Conservation (phyloP, 2,329 filamentous ascomycete species). For the Pezicula radicicola region DNA sequence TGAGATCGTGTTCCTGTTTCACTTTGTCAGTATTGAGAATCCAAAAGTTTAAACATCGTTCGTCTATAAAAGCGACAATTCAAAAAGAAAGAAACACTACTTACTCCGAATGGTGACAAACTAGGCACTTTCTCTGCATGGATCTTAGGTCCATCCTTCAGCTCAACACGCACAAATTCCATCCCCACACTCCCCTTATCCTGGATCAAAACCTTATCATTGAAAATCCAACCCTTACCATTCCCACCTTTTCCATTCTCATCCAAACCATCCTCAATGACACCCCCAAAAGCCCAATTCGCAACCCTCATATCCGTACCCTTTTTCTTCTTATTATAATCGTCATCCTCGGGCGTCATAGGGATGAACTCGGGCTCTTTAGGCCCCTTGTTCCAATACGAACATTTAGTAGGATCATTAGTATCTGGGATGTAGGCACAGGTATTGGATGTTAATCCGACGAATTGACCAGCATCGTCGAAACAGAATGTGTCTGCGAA, state of each 20-base stretch:
- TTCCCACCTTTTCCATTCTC: not conserved
- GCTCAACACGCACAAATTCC: constrained; percentile 3
- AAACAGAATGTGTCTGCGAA: constrained; percentile 5
- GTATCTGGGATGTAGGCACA: constrained; percentile 4
- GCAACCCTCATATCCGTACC: constrained; percentile 1
- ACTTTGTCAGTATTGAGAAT: not conserved
- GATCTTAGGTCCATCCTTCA: not conserved
- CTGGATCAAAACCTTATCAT: constrained; percentile 2
- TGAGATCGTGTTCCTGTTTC: not conserved
- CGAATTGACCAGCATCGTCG: not conserved
- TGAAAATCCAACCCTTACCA: constrained; percentile 3
- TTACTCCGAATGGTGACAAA: constrained; percentile 1
- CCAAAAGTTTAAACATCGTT: not conserved
- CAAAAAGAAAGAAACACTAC: not conserved
- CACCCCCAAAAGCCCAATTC: constrained; percentile 5
- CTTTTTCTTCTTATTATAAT: constrained; percentile 1
- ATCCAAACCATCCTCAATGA: constrained; percentile 3
- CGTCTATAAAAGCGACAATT: not conserved
- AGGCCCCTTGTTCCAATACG: constrained; percentile 1
- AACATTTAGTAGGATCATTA: not conserved
- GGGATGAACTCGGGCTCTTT: constrained; percentile 5
- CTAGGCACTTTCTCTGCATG: constrained; percentile 2
- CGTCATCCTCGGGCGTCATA: not conserved
- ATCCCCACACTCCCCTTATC: constrained; percentile 1
- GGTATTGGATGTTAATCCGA: constrained; percentile 1